Evolutionary conservation across 768 basidiomycete species (phyloP), one percentile per base, ranked within the genome.

Genomic region (Kwoniella botswanensis): DNA sequence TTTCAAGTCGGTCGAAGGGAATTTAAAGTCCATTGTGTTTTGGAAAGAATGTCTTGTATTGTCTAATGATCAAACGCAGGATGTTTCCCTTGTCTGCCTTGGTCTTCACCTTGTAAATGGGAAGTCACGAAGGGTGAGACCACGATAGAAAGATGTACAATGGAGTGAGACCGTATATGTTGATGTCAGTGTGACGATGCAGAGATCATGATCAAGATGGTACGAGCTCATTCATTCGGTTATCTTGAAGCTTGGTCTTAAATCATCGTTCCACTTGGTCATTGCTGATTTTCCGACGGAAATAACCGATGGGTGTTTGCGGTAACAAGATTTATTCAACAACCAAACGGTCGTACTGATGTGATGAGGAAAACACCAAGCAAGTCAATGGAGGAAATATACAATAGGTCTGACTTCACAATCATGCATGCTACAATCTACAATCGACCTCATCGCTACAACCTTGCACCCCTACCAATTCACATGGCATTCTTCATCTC

Each of bases 401-500:
- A 35, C 35, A 35, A 7, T 35, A 7, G 6, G 6, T 35, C 6
- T 35, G 35, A 35, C 35, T 7, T 35, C 35, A 35, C 35, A 7
- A 35, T 35, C 35, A 7, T 35, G 35, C 35, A 35, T 35, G 35
- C 35, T 35, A 35, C 35, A 35, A 35, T 35, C 35, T 46, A 46
- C 12, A 18, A 46, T 46, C 2, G 18, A 13, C 3, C 18, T 17
- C 5, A 50, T 50, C 12, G 46, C 46, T 59, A 24, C 26, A 35
- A 64, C 63, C 15, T 64, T 7, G 43, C 18, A 7, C 24, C 22
- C 7, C 50, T 64, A 53, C 10, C 35, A 42, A 4, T 22, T 67
- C 67, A 71, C 70, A 70, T 69, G 46, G 70, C 53, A 83, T 96
- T 96, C 89, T 98, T 98, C 87, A 89, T 85, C 55, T 90, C 88